phyloP scores from a whole-genome alignment of 208 protist species.

The Crithidia bombi region DNA sequence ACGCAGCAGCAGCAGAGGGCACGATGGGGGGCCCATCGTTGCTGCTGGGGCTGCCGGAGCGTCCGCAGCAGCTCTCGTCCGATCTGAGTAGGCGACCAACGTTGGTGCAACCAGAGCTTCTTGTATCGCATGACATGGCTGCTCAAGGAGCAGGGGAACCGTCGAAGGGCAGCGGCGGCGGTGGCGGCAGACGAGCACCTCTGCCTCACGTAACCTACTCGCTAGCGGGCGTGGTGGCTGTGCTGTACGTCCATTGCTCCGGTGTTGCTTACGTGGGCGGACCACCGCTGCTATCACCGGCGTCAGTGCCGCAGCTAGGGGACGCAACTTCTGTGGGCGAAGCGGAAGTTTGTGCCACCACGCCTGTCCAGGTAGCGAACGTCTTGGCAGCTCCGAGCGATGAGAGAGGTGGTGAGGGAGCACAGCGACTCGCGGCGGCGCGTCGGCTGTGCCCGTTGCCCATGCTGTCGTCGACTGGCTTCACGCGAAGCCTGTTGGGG shows the following conservation, averaged over 20 bases:
- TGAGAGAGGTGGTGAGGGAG: not conserved
- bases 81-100: not conserved
- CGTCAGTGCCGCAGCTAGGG: no score
- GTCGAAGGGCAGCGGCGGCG: not conserved
- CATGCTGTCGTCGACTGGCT: slow-evolving; percentile 33
- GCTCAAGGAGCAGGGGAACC: no score
- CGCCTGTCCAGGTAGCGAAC: no score
- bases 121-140: no score
- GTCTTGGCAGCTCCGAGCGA: no score
- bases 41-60: not conserved
- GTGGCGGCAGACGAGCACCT: not conserved
- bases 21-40: not conserved
- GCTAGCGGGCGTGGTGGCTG: slow-evolving; percentile 53
- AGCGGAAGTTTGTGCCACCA: no score
- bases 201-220: slow-evolving; percentile 33
- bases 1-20: not conserved
- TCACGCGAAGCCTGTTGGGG: slow-evolving; percentile 27
- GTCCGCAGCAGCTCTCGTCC: not conserved
- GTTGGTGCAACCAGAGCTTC: slow-evolving; percentile 4
- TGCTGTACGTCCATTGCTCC: slow-evolving; percentile 63
- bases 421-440: not conserved
- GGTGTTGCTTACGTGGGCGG: slow-evolving; percentile 67
- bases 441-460: slow-evolving; percentile 18
- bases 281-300: not conserved
- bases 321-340: no score